Evolutionary conservation across 176 grass and related monocot species (phyloP).

Genomic region (Elymus sibiricus): DNA sequence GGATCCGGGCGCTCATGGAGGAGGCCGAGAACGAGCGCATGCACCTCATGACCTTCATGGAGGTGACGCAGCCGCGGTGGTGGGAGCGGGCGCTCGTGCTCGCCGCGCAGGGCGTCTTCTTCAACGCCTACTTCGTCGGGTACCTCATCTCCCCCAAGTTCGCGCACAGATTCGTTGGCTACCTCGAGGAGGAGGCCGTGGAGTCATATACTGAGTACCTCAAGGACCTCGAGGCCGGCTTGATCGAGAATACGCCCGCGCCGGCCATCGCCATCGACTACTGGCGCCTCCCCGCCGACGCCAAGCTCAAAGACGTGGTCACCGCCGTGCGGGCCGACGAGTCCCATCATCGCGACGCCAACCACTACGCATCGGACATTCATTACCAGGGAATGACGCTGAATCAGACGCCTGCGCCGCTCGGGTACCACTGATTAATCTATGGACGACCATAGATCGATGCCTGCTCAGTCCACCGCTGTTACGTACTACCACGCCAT

Average conservation of each 20-base stretch:
- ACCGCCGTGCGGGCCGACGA: conserved; percentile 57
- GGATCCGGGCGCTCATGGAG: conserved; percentile 73
- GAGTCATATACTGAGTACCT: conserved; percentile 82
- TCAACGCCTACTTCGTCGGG: conserved; percentile 78
- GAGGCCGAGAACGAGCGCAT: conserved; percentile 97
- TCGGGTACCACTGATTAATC: conserved; percentile 56
- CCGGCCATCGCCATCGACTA: conserved; percentile 88
- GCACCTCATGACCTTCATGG: conserved; percentile 91
- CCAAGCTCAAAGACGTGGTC: conserved; percentile 65
- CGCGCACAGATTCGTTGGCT: conserved; percentile 71
- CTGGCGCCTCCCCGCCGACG: conserved; percentile 56
- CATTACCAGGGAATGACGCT: conserved; percentile 19
- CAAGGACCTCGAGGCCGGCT: conserved; percentile 64
- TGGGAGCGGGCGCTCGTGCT: conserved; percentile 88
- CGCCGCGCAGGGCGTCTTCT: conserved; percentile 76
- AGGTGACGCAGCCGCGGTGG: conserved; percentile 63
- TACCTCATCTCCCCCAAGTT: conserved; percentile 88
- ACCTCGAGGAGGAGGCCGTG: conserved; percentile 60
- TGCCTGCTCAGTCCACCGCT: too few species aligned
- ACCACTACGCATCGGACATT: conserved; percentile 43
- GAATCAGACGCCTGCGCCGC: conserved; percentile 61
- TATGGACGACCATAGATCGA: too few species aligned
- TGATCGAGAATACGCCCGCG: conserved; percentile 61
- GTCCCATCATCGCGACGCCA: conserved; percentile 80
- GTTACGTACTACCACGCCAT: too few species aligned